Conservation (phyloP, 768 basidiomycete species). For the Coprinopsis sp. region DNA sequence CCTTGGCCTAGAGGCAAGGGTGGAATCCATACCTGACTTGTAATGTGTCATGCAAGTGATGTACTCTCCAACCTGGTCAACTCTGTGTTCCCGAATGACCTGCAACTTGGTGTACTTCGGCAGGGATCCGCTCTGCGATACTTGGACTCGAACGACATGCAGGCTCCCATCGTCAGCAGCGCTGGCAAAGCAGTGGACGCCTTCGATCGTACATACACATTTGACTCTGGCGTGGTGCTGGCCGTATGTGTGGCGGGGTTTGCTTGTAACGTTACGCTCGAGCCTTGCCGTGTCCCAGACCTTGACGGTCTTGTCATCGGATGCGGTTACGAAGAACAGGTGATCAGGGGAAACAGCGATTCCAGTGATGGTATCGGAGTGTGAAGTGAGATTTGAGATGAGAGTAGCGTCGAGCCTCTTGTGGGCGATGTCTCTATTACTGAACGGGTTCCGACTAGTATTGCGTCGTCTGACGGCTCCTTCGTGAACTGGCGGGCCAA, state of each 20-base stretch:
- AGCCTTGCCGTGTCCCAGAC: constrained; percentile 91
- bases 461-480: constrained; percentile 78
- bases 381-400: constrained; percentile 80
- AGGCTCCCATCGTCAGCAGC: constrained; percentile 82
- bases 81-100: constrained; percentile 73
- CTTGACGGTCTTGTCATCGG: constrained; percentile 91
- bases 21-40: constrained; percentile 7
- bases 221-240: constrained; percentile 59
- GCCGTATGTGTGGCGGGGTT: constrained; percentile 64
- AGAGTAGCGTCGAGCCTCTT: constrained; percentile 73
- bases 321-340: constrained; percentile 89
- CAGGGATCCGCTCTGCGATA: constrained; percentile 58
- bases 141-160: constrained; percentile 79
- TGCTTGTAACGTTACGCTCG: constrained; percentile 90
- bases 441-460: constrained; percentile 62
- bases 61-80: constrained; percentile 72
- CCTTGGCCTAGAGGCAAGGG: neutral
- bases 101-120: constrained; percentile 84
- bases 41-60: constrained; percentile 83
- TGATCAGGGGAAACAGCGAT: constrained; percentile 91
- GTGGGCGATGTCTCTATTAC: constrained; percentile 55
- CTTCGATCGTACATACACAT: constrained; percentile 77
- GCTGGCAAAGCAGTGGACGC: constrained; percentile 84
- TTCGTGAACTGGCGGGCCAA: constrained; percentile 83
- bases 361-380: constrained; percentile 72